Evolutionary conservation across 2,329 filamentous ascomycete species (phyloP).

Genomic region (Metarhizium rileyi): DNA sequence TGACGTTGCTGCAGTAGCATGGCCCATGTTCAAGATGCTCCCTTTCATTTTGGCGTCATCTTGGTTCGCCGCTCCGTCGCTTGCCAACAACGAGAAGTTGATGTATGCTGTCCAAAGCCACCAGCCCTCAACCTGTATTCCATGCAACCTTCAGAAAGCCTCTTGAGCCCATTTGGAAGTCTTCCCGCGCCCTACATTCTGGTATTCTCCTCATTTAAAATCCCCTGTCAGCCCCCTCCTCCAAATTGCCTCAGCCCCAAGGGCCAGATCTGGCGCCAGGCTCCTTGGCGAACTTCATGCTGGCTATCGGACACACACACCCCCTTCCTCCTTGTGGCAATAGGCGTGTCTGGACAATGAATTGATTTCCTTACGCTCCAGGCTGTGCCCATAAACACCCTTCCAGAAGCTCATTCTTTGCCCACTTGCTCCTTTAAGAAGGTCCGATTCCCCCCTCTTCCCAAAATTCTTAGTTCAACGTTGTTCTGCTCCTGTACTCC

Average conservation of each 20-base stretch:
- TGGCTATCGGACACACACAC: not conserved
- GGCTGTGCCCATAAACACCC: conserved; percentile 5
- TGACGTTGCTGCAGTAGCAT: too few relatives aligned
- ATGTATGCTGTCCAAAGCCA: too few relatives aligned
- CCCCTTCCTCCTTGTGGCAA: not conserved
- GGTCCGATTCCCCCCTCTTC: conserved; percentile 5
- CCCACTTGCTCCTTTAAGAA: conserved; percentile 7
- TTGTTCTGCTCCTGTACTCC: conserved; percentile 1
- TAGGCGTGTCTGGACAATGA: not conserved
- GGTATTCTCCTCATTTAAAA: not conserved
- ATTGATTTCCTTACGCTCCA: conserved; percentile 1
- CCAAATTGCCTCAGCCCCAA: conserved; percentile 2
- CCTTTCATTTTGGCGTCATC: too few relatives aligned
- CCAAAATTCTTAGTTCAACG: not conserved
- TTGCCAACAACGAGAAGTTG: too few relatives aligned
- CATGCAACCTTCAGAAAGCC: not conserved
- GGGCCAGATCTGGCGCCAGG: conserved; percentile 1
- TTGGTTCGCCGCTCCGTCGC: too few relatives aligned
- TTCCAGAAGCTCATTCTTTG: conserved; percentile 8
- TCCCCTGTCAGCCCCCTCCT: conserved; percentile 1
- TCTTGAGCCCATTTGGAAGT: not conserved
- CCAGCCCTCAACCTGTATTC: not conserved
- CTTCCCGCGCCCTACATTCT: not conserved
- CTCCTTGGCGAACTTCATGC: not conserved
- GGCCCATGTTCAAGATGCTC: too few relatives aligned